Base-by-base conservation (phyloP, 1,284 basidiomycete species). In the Cryptococcus hybrid region DNA sequence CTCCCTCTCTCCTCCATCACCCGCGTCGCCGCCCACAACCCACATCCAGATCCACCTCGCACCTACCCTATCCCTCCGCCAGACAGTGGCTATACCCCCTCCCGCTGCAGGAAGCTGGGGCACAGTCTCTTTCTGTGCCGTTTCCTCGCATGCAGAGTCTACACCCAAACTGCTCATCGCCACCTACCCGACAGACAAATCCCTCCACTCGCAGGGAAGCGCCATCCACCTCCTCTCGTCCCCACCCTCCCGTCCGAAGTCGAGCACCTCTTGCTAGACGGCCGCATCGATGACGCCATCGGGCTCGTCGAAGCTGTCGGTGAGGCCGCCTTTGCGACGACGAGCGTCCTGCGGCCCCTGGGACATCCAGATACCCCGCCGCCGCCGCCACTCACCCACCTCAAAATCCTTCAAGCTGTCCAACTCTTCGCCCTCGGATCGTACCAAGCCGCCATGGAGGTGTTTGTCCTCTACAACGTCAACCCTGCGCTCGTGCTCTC, bases 401-500 rank as follows among this genome's bases (percentile, higher is more conserved):
- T 92, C 13, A 84, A 85, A 5, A 84, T 83, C 0, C 82, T 91
- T 37, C 84, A 87, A 60, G 92, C 90, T 0, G 85, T 96, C 0
- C 81, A 87, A 0, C 83, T 88, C 54, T 93, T 95, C 75, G 83
- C 84, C 3, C 60, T 64, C 7, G 73, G 71, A 4, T 59, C 71
- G 34, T 78, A 73, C 60, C 71, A 76, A 55, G 24, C 65, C 0
- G 94, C 95, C 0, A 87, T 98, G 56, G 88, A 95, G 69, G 84
- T 86, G 0, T 95, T 99, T 73, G 84, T 94, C 51, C 85, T 88
- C 45, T 85, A 95, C 47, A 89, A 98, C 64, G 82, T 92, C 61
- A 95, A 96, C 68, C 95, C 95, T 0, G 91, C 92, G 2, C 91
- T 94, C 69, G 90, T 99, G 0, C 84, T 99, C 11, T 89, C 93